Evolutionary conservation across 148 eudicot genomes (phyloP).

Genomic region (Persicaria tinctoria): DNA sequence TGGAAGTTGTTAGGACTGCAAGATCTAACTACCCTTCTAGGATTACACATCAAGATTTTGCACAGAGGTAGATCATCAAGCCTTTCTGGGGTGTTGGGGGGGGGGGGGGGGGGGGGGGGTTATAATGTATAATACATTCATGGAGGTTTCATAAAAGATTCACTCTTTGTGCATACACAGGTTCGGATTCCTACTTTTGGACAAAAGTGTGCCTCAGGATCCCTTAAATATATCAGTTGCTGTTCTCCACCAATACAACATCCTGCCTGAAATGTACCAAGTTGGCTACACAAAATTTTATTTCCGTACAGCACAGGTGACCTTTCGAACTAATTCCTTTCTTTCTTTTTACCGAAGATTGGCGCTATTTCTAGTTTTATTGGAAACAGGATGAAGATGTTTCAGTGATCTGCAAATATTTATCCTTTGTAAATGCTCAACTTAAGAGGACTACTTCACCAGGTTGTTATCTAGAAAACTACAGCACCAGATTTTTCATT

Average conservation of each 20-base stretch:
- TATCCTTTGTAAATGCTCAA: not conserved
- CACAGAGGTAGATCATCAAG: slow-evolving; percentile 46
- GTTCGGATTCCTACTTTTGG: slow-evolving; percentile 67
- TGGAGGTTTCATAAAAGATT: not conserved
- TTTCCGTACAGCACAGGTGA: slow-evolving; percentile 77
- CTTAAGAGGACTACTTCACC: not conserved
- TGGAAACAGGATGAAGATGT: not conserved
- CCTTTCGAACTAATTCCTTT: not conserved
- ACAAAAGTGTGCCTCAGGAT: slow-evolving; percentile 48
- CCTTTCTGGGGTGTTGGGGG: not conserved
- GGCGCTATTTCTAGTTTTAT: not conserved
- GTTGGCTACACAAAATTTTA: slow-evolving; percentile 86
- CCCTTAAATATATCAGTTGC: slow-evolving; percentile 70
- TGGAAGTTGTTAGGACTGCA: slow-evolving; percentile 79
- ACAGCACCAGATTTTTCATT: not conserved
- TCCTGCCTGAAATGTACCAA: slow-evolving; percentile 26
- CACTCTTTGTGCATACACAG: slow-evolving; percentile 24
- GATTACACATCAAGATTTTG: slow-evolving; percentile 81
- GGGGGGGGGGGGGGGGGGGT: not conserved
- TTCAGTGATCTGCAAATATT: not conserved
- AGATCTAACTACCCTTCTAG: slow-evolving; percentile 79
- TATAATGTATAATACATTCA: not conserved
- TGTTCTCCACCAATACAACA: slow-evolving; percentile 63
- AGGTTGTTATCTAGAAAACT: not conserved
- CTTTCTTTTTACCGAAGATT: not conserved